Evolutionary conservation across 2,329 filamentous ascomycete genomes (phyloP).

Genomic region (Epichloe bromicola): DNA sequence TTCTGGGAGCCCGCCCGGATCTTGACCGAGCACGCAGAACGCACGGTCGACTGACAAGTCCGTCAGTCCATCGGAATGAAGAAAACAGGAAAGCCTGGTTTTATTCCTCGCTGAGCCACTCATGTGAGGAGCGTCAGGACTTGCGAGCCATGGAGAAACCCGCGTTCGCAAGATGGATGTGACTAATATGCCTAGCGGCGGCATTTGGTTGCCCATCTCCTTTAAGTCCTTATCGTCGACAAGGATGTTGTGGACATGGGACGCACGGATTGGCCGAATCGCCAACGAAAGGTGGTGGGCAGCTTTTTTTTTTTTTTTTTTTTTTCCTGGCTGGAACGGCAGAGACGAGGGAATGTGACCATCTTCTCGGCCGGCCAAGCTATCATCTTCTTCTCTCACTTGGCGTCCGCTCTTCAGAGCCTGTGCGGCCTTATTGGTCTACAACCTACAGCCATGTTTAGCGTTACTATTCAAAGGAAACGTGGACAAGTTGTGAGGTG

Average conservation of each 20-base stretch:
- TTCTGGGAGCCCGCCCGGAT: conserved; percentile 1
- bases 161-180: neutral
- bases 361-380: conserved; percentile 5
- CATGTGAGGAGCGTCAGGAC: neutral
- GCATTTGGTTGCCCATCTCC: conserved; percentile 5
- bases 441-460: neutral
- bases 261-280: neutral
- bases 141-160: conserved; percentile 2
- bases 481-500: neutral
- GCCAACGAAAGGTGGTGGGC: neutral
- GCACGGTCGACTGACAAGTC: conserved; percentile 2
- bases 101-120: neutral
- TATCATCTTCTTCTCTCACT: neutral
- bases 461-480: neutral
- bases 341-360: neutral
- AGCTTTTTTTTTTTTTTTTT: neutral
- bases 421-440: neutral
- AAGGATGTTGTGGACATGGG: conserved; percentile 1
- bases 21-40: conserved; percentile 3
- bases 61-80: conserved; percentile 1
- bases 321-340: neutral
- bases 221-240: conserved; percentile 6
- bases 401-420: neutral
- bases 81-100: neutral
- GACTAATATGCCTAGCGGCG: conserved; percentile 5